A percentile compares a stretch with the other conserved stretches of the same genome.
These are phyloP conservation scores for Tieghemostelium lacteum DNA, from an alignment of 78 protist genomes.

Conservation along the genomic window DNA sequence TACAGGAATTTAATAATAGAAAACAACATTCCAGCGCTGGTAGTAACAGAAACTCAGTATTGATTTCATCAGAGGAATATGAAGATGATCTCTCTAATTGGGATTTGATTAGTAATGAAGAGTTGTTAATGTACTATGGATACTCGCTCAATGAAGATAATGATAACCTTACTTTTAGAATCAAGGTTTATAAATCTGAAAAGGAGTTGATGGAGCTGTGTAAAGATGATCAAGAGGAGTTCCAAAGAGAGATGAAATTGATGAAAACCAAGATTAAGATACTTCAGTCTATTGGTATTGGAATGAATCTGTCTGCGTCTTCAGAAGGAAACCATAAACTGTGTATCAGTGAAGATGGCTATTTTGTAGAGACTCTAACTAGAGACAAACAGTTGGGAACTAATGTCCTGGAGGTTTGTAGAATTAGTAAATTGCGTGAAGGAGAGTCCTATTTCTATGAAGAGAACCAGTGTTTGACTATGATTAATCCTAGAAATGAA, in stretches of 20 bases:
- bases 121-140: conserved; percentile 49
- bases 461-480: conserved; percentile 24
- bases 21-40: not conserved
- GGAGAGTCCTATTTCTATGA: conserved; percentile 56
- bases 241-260: conserved; percentile 30
- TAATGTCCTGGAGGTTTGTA: conserved; percentile 36
- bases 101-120: conserved; percentile 41
- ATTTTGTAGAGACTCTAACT: conserved; percentile 12
- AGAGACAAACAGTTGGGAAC: conserved; percentile 45
- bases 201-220: conserved; percentile 31
- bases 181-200: conserved; percentile 31
- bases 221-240: conserved; percentile 11
- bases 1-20: conserved; percentile 6
- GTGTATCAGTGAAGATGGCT: not conserved
- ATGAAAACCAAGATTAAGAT: conserved; percentile 21
- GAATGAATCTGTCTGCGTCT: not conserved
- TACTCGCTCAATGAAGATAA: conserved; percentile 42
- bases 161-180: conserved; percentile 10
- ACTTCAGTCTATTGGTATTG: conserved; percentile 20
- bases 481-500: conserved; percentile 45
- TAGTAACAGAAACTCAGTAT: conserved; percentile 2
- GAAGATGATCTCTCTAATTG: conserved; percentile 7
- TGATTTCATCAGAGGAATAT: not conserved
- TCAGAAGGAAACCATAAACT: not conserved
- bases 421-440: conserved; percentile 56